Base-by-base conservation (phyloP, 345 rosid genomes). In the Bretschneidera sinensis region DNA sequence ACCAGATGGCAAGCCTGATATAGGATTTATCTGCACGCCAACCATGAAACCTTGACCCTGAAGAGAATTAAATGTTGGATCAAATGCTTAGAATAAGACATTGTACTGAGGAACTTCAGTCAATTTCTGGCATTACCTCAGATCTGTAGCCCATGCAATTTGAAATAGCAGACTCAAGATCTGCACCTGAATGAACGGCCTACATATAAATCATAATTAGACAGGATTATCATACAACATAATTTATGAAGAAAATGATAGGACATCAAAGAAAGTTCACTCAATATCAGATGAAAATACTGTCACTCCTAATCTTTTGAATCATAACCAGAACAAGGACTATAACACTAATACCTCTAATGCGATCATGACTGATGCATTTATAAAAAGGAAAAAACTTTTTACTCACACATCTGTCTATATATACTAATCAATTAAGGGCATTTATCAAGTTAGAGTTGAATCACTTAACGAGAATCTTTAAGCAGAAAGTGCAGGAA, bases 151-250 rank as follows among this genome's bases (percentile, higher is more conserved):
- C 99, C 97, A 94, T 74, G 74, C 99, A 94, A 78, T 86, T 90
- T 63, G 88, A 66, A 72, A 90, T 77, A 60, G 99, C 91, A 58
- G 99, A 94, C 74, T 90, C 99, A 20, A 94, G 96, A 78, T 94
- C 99, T 54, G 97, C 99, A 71, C 99, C 99, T 19, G 97, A 94
- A 82, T 94, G 99, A 71, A 94, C 99, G 25, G 99, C 99, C 99
- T 94, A 67, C 51, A 71, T 6, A 74, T 45, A 65, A 58, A 59
- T 55, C 57, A 77, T 51, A 73, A 68, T 35, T 49, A 58, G 66
- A 48, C 48, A 64, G 43, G 47, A 61, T 39, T 52, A 51, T 21
- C 15, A 51, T 16, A 49, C 61, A 55, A 43, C 21, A 33, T 16
- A 45, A 48, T 39, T 14, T 34, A 17, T 55, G 43, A n/a, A 55